Conservation (phyloP, 108 stramenopile genomes). For the Pelagomonas calceolata region DNA sequence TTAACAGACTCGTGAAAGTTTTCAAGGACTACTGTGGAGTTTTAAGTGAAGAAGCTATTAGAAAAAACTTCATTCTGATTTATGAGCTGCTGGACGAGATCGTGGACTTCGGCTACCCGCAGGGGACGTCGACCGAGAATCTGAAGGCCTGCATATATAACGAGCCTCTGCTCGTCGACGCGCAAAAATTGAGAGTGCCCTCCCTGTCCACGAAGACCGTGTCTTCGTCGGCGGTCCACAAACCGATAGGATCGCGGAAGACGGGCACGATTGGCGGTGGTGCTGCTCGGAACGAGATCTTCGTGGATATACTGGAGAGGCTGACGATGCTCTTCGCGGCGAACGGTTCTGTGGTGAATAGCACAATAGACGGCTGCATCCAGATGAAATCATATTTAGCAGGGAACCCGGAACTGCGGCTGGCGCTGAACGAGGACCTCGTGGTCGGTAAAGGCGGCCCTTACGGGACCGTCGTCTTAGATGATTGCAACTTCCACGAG, state of each 20-base stretch:
- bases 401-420: conserved; percentile 90
- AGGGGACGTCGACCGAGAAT: conserved; percentile 86
- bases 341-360: conserved; percentile 94
- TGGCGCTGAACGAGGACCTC: conserved; percentile 96
- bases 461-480: conserved; percentile 70
- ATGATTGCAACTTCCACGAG: conserved; percentile 98
- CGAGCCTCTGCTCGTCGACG: conserved; percentile 81
- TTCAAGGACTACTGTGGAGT: conserved; percentile 99
- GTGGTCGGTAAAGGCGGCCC: conserved; percentile 62
- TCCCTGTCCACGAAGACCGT: conserved; percentile 9
- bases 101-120: conserved; percentile 95
- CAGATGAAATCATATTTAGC: conserved; percentile 87
- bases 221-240: background rate
- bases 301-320: conserved; percentile 97
- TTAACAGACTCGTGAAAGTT: conserved; percentile 89
- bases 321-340: conserved; percentile 92
- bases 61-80: conserved; percentile 96
- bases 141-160: conserved; percentile 97
- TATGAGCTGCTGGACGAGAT: conserved; percentile 99
- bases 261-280: background rate
- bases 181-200: conserved; percentile 19
- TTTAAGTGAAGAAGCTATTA: conserved; percentile 88
- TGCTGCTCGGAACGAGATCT: conserved; percentile 89
- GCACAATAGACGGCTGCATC: conserved; percentile 95
- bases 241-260: background rate